These are phyloP conservation scores for Agapanthus africanus DNA, from an alignment of 106 monocot species.

Conservation along the genomic window DNA sequence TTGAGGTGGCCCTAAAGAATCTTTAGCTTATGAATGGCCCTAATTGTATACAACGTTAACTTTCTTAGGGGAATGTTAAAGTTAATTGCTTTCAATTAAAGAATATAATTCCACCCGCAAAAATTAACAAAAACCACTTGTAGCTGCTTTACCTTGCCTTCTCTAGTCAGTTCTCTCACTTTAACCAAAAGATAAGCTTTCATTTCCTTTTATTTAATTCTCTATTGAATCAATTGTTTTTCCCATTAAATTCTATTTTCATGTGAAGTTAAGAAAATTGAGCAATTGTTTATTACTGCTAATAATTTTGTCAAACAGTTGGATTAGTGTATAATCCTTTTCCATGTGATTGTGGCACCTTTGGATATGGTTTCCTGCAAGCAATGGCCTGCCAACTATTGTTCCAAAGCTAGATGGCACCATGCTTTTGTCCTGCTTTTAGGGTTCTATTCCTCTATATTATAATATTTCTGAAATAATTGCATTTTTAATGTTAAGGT, in stretches of 20 bases:
- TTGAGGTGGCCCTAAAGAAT: conserved; percentile 28
- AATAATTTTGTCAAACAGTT: not conserved
- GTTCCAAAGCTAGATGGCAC: too few relatives aligned
- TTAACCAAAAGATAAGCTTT: not conserved
- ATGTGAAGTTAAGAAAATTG: not conserved
- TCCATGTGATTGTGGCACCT: conserved; percentile 6
- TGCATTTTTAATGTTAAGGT: not conserved
- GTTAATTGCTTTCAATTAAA: not conserved
- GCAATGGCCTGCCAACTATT: too few relatives aligned
- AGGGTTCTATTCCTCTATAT: conserved; percentile 2
- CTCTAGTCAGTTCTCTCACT: not conserved
- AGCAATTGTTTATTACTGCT: not conserved
- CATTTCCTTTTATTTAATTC: too few relatives aligned
- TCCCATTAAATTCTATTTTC: conserved; percentile 1
- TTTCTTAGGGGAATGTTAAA: conserved; percentile 16
- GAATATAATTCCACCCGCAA: conserved; percentile 5
- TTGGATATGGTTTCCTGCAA: not conserved
- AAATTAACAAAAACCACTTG: too few relatives aligned
- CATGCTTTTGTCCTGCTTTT: conserved; percentile 9
- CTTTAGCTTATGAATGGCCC: conserved; percentile 5
- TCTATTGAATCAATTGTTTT: too few relatives aligned
- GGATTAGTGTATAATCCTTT: not conserved
- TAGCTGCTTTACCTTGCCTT: conserved; percentile 4
- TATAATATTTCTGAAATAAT: not conserved
- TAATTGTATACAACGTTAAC: conserved; percentile 7